Evolutionary conservation across 768 basidiomycete species (phyloP).

Genomic region (Agaricus subrufescens): DNA sequence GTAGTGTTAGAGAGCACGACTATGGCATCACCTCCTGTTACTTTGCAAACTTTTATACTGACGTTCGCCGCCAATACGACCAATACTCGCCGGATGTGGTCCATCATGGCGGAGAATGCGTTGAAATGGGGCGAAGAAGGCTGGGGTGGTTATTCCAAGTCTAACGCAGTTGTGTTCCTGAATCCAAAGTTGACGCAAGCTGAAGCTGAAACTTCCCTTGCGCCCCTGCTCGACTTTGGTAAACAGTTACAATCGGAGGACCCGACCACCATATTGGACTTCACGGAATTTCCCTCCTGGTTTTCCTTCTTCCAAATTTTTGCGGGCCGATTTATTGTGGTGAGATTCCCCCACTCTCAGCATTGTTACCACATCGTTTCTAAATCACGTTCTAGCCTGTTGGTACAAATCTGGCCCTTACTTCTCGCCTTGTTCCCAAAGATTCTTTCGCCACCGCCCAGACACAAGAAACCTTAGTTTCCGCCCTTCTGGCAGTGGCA

Average conservation of each 20-base stretch:
- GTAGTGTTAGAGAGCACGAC: slow-evolving; percentile 32
- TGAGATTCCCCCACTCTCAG: slow-evolving; percentile 13
- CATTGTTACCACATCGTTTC: neutral
- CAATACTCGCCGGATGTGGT: slow-evolving; percentile 28
- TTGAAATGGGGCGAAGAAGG: slow-evolving; percentile 40
- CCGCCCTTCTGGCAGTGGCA: slow-evolving; percentile 30
- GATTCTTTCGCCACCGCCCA: slow-evolving; percentile 29
- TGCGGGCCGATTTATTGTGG: slow-evolving; percentile 31
- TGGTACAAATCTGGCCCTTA: slow-evolving; percentile 34
- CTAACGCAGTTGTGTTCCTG: slow-evolving; percentile 34
- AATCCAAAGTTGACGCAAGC: slow-evolving; percentile 34
- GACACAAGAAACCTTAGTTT: slow-evolving; percentile 26
- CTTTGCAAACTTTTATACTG: slow-evolving; percentile 31
- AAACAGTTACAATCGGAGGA: slow-evolving; percentile 19
- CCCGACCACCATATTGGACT: slow-evolving; percentile 22
- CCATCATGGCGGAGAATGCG: slow-evolving; percentile 31
- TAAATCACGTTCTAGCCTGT: slow-evolving; percentile 23
- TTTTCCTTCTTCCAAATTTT: slow-evolving; percentile 34
- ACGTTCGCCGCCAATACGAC: slow-evolving; percentile 21
- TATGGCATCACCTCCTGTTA: slow-evolving; percentile 31
- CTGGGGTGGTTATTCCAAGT: slow-evolving; percentile 41
- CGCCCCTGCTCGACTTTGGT: slow-evolving; percentile 35
- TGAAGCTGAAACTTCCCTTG: slow-evolving; percentile 36
- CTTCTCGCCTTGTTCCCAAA: slow-evolving; percentile 40
- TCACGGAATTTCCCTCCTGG: slow-evolving; percentile 39